phyloP scores from a whole-genome alignment of 139 green algal genomes.

The Diplosphaera chodatii region DNA sequence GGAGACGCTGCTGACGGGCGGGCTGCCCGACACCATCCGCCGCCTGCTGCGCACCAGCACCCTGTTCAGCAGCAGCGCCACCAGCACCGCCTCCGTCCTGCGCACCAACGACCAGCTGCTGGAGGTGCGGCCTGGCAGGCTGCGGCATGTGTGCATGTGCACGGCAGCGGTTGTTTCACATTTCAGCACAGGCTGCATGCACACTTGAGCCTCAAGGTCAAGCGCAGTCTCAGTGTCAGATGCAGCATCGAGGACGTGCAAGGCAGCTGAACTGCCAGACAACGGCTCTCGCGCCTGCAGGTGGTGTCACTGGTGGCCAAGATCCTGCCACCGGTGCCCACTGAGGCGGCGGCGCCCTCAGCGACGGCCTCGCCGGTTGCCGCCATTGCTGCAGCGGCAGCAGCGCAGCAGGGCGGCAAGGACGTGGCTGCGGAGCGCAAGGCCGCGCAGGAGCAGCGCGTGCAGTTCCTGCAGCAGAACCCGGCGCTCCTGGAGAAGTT shows the following conservation, averaged over 20 bases:
- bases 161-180: too few relatives aligned
- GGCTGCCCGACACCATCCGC: slow-evolving; percentile 45
- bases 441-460: slow-evolving; percentile 2
- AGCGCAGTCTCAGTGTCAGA: too few relatives aligned
- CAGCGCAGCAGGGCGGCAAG: not conserved
- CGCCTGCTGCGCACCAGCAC: slow-evolving; percentile 49
- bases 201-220: too few relatives aligned
- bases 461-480: slow-evolving; percentile 44
- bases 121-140: too few relatives aligned
- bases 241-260: too few relatives aligned
- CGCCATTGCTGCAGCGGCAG: not conserved
- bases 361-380: slow-evolving; percentile 8
- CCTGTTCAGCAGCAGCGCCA: slow-evolving; percentile 30
- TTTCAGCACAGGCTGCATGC: too few relatives aligned
- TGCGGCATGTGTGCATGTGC: too few relatives aligned
- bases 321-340: slow-evolving; percentile 72
- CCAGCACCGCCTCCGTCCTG: slow-evolving; percentile 36
- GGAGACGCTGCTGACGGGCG: slow-evolving; percentile 53
- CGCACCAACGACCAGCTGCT: slow-evolving; percentile 73
- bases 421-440: not conserved
- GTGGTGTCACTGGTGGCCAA: slow-evolving; percentile 61
- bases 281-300: too few relatives aligned
- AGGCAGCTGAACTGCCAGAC: too few relatives aligned
- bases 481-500: slow-evolving; percentile 52
- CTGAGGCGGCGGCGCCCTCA: slow-evolving; percentile 35